Base-by-base conservation (phyloP, 2,329 filamentous ascomycete genomes). In the Aschersonia sp. region DNA sequence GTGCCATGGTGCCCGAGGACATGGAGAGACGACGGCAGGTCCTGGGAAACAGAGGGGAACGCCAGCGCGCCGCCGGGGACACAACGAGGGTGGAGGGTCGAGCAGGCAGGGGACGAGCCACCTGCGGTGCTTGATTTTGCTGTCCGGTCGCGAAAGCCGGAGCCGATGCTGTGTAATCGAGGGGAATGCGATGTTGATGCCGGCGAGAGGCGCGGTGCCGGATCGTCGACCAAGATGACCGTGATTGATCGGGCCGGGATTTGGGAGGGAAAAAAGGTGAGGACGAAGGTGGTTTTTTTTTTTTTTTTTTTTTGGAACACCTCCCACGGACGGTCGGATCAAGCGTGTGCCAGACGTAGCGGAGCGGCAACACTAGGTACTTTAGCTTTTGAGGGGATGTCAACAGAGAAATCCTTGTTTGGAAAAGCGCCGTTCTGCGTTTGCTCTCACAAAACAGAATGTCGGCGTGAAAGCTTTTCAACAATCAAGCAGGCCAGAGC, bases 1-100 rank as follows among this genome's bases (percentile, higher is more conserved):
- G 73, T 58, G 74, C 70, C 53, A 73, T 61, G 56, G 59, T 62
- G 56, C 60, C 67, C 49, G 71, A 64, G 45, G 71, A 66, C 72
- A 74, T 74, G 57, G 29, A 48, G 29, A 28, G 44, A 20, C 29
- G 38, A 43, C 45, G 30, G 43, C 45, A 35, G 20, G 20, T 20
- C 20, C 20, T 20, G 20, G 20, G 20, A 20, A 20, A 20, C 20
- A 20, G 20, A 20, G 20, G 20, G 20, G 20, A 20, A 20, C 20
- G 20, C 1, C 20, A 20, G 20, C 20, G 20, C 20, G 20, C 20
- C 20, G 20, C 20, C 20, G 9, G 46, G 9, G 40, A 46, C 3
- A 43, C 12, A 9, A 12, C 31, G 10, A 5, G 40, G 35, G 7
- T 38, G 7, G 35, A 45, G 41, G 5, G 5, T 42, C 9, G 40